Base-by-base conservation (phyloP, 129 eudicot genomes). In the Pulicaria dysenterica region DNA sequence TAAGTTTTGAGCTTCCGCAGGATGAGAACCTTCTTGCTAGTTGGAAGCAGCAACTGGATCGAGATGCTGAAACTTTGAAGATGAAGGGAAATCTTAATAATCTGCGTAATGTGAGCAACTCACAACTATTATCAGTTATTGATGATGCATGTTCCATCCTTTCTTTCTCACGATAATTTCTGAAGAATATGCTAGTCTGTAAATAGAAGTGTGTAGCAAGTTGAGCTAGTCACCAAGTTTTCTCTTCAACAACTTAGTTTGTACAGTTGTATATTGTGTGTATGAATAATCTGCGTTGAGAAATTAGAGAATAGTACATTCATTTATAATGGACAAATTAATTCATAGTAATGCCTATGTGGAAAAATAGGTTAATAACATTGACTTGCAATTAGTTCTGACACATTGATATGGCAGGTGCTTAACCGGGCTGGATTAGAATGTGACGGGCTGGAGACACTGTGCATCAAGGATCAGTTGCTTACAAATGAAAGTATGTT, bases 21-120 rank as follows among this genome's bases (percentile, higher is more conserved):
- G 98, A 94, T 57, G 98, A 94, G 81, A 85, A 78, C 17, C 91
- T 94, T 15, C 86, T 85, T 72, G 87, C 81, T 14, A 81, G 77
- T 74, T 94, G 96, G 98, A 94, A 90, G 77, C 85, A 82, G 12
- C 96, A 84, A 67, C 79, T 94, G 75, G 95, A 90, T 9, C 83
- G 72, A 54, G 98, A 94, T 82, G 83, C 86, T 45, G 96, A 94
- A 80, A 85, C 92, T 44, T 84, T 90, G 10, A 84, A 87, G 60
- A 73, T 90, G 84, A 87, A 85, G 71, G 86, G 89, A 76, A 89
- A 89, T 72, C 76, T 90, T 53, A 69, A 83, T 75, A 85, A 79
- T 56, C 72, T 94, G 67, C 92, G 89, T 73, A 85, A 83, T 47
- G 96, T 90, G 74, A 90, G 96, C 57, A 64, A 49, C 67, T 49